These are phyloP conservation scores for Fusarium sp. DNA, from an alignment of 2,329 filamentous ascomycete species.

Conservation along the genomic window DNA sequence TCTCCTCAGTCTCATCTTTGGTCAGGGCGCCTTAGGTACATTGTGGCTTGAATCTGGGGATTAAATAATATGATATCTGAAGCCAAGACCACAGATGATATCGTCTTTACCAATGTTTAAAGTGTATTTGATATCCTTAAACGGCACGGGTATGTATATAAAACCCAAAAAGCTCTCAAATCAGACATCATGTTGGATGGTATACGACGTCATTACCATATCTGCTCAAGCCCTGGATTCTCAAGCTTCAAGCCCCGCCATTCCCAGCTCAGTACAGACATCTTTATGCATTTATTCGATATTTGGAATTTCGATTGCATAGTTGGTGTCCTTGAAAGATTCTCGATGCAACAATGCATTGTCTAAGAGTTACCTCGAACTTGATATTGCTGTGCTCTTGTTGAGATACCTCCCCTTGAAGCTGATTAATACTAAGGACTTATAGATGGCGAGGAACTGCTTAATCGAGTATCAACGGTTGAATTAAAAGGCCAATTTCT, in stretches of 20 bases:
- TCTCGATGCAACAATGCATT: neutral
- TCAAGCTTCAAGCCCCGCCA: slow-evolving; percentile 16
- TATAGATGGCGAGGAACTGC: neutral
- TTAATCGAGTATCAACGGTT: no score
- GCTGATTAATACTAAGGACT: neutral
- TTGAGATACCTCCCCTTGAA: neutral
- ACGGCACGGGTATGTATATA: neutral
- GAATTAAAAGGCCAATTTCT: neutral
- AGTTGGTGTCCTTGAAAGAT: neutral
- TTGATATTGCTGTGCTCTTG: neutral
- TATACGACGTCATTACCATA: slow-evolving; percentile 13
- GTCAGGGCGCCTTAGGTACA: slow-evolving; percentile 12
- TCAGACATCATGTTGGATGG: neutral
- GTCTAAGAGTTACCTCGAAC: neutral
- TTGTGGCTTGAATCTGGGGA: slow-evolving; percentile 19
- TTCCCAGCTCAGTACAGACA: neutral
- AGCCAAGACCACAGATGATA: neutral
- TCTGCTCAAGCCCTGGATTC: slow-evolving; percentile 23
- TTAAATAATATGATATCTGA: neutral
- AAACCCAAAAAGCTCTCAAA: neutral
- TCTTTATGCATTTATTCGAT: neutral
- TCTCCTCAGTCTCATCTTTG: slow-evolving; percentile 13
- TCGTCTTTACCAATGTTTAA: neutral
- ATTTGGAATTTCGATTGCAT: neutral
- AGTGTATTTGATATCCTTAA: neutral